phyloP scores from a whole-genome alignment of 1,284 basidiomycete species.

The Moniliophthora roreri region DNA sequence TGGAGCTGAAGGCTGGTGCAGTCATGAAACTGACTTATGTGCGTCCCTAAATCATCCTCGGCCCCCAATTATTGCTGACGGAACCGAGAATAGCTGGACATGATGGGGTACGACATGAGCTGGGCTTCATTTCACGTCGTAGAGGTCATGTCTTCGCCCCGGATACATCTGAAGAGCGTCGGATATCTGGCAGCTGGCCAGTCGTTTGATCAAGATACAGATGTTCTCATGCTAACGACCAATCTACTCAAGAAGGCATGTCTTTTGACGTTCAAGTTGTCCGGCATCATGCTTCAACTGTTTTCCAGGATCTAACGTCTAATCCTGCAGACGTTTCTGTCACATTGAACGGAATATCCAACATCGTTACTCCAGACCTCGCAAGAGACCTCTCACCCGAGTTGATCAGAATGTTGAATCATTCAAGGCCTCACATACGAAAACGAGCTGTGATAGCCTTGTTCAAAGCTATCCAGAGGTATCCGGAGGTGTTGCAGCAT shows the following conservation, averaged over 20 bases:
- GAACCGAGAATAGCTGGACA: slow-evolving; percentile 68
- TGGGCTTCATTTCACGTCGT: slow-evolving; percentile 95
- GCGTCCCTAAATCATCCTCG: slow-evolving; percentile 29
- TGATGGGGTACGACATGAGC: slow-evolving; percentile 89
- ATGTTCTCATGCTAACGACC: slow-evolving; percentile 96
- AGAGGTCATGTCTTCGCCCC: slow-evolving; percentile 95
- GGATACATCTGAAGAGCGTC: slow-evolving; percentile 90
- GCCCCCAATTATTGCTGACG: slow-evolving; percentile 12
- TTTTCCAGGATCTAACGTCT: slow-evolving; percentile 78
- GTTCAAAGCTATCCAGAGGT: slow-evolving; percentile 76
- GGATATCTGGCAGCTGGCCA: slow-evolving; percentile 95
- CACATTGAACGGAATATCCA: slow-evolving; percentile 85
- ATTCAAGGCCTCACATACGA: slow-evolving; percentile 85
- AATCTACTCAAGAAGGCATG: slow-evolving; percentile 96
- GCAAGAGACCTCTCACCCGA: slow-evolving; percentile 89
- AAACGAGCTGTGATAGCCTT: slow-evolving; percentile 87
- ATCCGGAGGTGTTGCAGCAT: slow-evolving; percentile 72
- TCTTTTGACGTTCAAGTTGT: slow-evolving; percentile 1
- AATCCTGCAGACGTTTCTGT: slow-evolving; percentile 75
- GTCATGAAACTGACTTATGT: slow-evolving; percentile 97
- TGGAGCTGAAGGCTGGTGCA: slow-evolving; percentile 95
- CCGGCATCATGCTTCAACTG: not conserved
- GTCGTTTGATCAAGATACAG: slow-evolving; percentile 92
- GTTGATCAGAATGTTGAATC: slow-evolving; percentile 86
- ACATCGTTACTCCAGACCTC: slow-evolving; percentile 87